Evolutionary conservation across 768 basidiomycete species (phyloP), one percentile per base, ranked within the genome.

Genomic region (Mycena haematopus): DNA sequence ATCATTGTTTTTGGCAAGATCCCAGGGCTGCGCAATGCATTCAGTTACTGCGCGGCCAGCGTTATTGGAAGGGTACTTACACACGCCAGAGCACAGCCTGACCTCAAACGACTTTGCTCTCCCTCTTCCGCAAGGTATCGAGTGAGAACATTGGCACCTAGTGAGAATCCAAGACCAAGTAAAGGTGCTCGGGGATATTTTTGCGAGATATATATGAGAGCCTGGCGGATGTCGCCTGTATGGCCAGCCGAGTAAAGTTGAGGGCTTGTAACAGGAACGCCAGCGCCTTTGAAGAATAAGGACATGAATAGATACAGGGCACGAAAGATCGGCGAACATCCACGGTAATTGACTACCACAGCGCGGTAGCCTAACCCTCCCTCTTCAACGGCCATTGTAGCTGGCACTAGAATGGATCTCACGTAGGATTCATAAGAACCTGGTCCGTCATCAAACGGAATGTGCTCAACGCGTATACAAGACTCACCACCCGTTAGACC

Each of bases 341-440:
- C 95, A 69, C 96, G 86, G 76, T 91, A 96, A 77, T 96, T 97
- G 72, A 96, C 84, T 10, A 98, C 94, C 14, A 91, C 89, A 6
- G 86, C 96, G 60, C 97, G 84, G 75, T 92, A 96, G 17, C 95
- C 95, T 56, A 96, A 78, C 2, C 96, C 96, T n/a, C 92, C 93
- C 68, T 91, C 80, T 44, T 84, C 82, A 8, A 87, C 82, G 27
- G 91, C 83, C 29, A 81, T 80, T 72, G 89, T 89, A 15, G 89
- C 90, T 61, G 86, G 89, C 52, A 85, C 83, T 4, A 99, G 79
- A 49, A 97, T 82, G 29, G 91, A 88, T 65, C 94, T 82, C 46
- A 97, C 92, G 71, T 97, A 99, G 21, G 89, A 82, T 80, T 96
- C 96, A 72, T 96, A 86, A 21, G 92, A 94, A 40, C 93, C 92